A percentile compares a stretch with the other conserved stretches of the same genome.
These are phyloP conservation scores for Pneumocystis wakefieldiae DNA, from an alignment of 1,139 yeast species.

Conservation along the genomic window DNA sequence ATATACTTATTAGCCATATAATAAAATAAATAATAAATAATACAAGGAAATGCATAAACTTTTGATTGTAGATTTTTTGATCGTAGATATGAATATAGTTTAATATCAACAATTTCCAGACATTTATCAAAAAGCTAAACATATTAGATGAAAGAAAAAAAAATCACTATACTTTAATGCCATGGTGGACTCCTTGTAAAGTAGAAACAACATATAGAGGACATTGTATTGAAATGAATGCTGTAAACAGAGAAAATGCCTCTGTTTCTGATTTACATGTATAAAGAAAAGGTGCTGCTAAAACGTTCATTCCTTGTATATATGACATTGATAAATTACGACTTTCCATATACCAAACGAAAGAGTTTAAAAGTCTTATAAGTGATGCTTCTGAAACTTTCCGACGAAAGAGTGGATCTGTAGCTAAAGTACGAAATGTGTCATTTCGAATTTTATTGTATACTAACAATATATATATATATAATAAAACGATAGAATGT, in stretches of 20 bases:
- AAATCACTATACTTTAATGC: constrained; percentile 26
- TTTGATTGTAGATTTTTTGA: constrained; percentile 61
- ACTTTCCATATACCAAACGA: constrained; percentile 38
- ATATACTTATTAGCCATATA: not conserved
- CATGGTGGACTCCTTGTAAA: constrained; percentile 72
- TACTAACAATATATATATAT: constrained; percentile 16
- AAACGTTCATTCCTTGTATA: constrained; percentile 84
- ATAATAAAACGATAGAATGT: not conserved
- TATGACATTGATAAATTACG: constrained; percentile 26
- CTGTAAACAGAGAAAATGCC: constrained; percentile 58
- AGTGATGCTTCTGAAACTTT: constrained; percentile 56
- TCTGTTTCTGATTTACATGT: constrained; percentile 72
- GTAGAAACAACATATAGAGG: constrained; percentile 71
- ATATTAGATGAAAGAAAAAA: not conserved
- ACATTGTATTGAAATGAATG: constrained; percentile 43
- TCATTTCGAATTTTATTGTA: constrained; percentile 69
- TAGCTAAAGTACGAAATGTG: constrained; percentile 71
- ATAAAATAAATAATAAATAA: constrained; percentile 1
- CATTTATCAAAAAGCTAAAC: constrained; percentile 44
- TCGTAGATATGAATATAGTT: constrained; percentile 43
- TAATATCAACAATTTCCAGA: constrained; percentile 57
- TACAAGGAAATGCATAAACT: constrained; percentile 68
- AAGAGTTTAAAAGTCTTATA: constrained; percentile 55
- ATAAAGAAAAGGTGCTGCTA: constrained; percentile 72
- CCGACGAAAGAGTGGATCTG: constrained; percentile 50